A percentile compares a stretch with the other conserved stretches of the same genome.
These are phyloP conservation scores for Colletotrichum liaoningense DNA, from an alignment of 2,329 filamentous ascomycete species.

Conservation along the genomic window DNA sequence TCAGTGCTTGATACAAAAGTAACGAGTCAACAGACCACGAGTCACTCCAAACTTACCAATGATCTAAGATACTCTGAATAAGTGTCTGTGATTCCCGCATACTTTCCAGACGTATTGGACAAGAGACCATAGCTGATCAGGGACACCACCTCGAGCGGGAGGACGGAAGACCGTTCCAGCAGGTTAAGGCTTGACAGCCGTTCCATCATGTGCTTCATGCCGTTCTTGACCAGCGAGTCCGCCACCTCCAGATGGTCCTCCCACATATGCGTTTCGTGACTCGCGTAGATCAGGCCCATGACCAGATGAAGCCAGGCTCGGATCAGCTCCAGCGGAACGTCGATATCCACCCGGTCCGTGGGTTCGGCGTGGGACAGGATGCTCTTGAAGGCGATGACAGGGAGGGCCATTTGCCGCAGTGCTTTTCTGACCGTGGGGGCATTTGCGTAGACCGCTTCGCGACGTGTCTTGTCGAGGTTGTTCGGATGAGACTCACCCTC, in stretches of 20 bases:
- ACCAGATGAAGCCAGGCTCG: conserved; percentile 56
- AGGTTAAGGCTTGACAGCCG: conserved; percentile 46
- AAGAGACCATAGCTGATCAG: conserved; percentile 53
- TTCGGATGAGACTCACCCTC: not conserved
- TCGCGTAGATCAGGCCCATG: conserved; percentile 48
- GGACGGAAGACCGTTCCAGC: conserved; percentile 49
- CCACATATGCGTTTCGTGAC: conserved; percentile 40
- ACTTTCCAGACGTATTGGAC: conserved; percentile 50
- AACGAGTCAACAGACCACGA: not conserved
- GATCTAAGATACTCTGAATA: conserved; percentile 56
- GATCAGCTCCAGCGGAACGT: conserved; percentile 50
- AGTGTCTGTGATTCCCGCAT: conserved; percentile 52
- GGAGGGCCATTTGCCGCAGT: conserved; percentile 23
- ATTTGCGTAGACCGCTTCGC: conserved; percentile 26
- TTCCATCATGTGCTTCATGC: conserved; percentile 51
- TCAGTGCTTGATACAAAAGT: conserved; percentile 35
- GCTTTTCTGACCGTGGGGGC: conserved; percentile 23
- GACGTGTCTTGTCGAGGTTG: conserved; percentile 4
- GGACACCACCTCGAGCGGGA: conserved; percentile 56
- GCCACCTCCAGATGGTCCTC: conserved; percentile 44
- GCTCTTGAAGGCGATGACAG: conserved; percentile 39
- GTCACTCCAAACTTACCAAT: conserved; percentile 45
- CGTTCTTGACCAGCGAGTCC: conserved; percentile 45
- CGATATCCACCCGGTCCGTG: conserved; percentile 36
- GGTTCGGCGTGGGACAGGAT: conserved; percentile 37